Evolutionary conservation across 2,329 filamentous ascomycete species (phyloP), one percentile per base, ranked within the genome.

Genomic region (Cladophialophora psammophila): DNA sequence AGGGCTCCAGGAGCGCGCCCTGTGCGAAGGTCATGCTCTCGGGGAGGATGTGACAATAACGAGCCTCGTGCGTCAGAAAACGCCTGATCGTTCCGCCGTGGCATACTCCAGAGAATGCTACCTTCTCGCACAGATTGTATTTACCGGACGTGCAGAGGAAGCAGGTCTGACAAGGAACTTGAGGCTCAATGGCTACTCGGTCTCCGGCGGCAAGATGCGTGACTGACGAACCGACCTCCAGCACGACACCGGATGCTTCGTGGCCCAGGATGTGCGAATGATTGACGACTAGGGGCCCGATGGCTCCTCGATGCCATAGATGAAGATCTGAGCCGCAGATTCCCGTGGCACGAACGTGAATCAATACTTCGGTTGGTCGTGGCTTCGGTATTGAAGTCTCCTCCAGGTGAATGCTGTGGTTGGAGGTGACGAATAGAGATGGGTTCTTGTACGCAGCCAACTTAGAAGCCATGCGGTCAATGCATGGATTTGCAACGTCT

Each of bases 1-100:
- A 80, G 1, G 88, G 88, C 70, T 90, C 88, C 20, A 91, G 83
- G 1, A 91, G 82, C 12, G 88, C 87, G 6, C 84, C 88, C 72
- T 90, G 84, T 13, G 82, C 81, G 73, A 83, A 90, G 9, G 80
- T 83, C 59, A 90, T 77, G 56, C 80, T 83, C 57, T 85, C 82
- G 0, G 88, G 87, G 2, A 90, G 76, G 65, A 79, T 79, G 77
- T 88, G 84, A 42, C 86, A 76, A 82, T 85, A 89, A 73, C 83
- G 85, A 3, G 87, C 87, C 0, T 87, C 85, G 70, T 90, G 88
- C 20, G 84, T 80, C 72, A 87, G 88, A 78, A 86, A 89, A 68
- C 87, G 78, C 73, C 88, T 87, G 8, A 91, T 81, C 0, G 85
- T 87, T 6, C 88, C 88, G 63, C 82, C 78, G 71, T 88, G 83